These are phyloP conservation scores for Staphylotrichum tortipilum DNA, from an alignment of 495 filamentous ascomycete genomes.

Conservation along the genomic window DNA sequence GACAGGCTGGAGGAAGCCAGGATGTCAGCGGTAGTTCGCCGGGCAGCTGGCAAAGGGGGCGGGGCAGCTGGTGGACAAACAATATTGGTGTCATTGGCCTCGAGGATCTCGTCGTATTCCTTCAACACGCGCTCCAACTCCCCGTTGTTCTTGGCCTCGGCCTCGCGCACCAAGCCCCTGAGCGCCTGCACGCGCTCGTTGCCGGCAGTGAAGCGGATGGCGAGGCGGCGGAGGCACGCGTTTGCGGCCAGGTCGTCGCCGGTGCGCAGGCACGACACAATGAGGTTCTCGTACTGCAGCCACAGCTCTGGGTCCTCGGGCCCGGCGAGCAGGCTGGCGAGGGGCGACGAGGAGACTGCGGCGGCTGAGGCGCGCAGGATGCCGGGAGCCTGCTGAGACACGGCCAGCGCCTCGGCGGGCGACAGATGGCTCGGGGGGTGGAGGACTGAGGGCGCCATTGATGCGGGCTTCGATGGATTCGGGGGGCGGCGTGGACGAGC, in stretches of 20 bases:
- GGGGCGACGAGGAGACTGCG: conserved; percentile 38
- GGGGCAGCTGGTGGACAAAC: conserved; percentile 39
- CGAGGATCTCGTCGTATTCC: conserved; percentile 67
- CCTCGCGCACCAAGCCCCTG: conserved; percentile 76
- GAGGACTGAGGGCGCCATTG: conserved; percentile 43
- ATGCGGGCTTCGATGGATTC: not conserved
- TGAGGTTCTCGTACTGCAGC: conserved; percentile 73
- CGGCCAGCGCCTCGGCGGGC: conserved; percentile 48
- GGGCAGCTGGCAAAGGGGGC: not conserved
- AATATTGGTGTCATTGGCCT: conserved; percentile 70
- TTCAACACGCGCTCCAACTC: conserved; percentile 60
- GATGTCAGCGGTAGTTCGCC: no score
- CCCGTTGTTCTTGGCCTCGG: conserved; percentile 54
- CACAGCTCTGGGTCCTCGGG: conserved; percentile 69
- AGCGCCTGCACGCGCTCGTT: conserved; percentile 82
- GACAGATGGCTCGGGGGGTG: conserved; percentile 42
- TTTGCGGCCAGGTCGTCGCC: conserved; percentile 73
- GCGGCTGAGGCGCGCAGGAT: conserved; percentile 49
- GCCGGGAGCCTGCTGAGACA: conserved; percentile 69
- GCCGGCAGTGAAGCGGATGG: conserved; percentile 65
- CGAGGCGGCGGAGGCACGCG: conserved; percentile 62
- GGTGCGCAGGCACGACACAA: conserved; percentile 76
- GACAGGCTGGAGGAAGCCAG: conserved; percentile 53
- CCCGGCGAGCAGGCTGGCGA: conserved; percentile 46
- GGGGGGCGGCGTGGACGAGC: not conserved